Evolutionary conservation across 495 filamentous ascomycete genomes (phyloP).

Genomic region (Penicillium tannophilum): DNA sequence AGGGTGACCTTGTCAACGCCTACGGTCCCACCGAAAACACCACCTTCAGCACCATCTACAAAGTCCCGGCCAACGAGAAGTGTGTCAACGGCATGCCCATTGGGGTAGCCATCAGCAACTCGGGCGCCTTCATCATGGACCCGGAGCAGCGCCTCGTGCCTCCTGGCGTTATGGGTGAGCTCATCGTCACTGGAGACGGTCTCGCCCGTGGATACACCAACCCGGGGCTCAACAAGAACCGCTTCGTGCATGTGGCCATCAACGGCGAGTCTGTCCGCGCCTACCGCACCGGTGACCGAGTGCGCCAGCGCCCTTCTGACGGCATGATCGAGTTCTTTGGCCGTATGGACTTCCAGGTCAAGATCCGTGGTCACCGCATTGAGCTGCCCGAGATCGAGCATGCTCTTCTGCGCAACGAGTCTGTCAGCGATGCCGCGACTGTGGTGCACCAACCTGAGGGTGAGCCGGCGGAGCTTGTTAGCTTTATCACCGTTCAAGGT

Average conservation of each 20-base stretch:
- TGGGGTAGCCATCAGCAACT: not conserved
- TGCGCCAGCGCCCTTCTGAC: not conserved
- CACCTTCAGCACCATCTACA: not conserved
- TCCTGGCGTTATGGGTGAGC: not conserved
- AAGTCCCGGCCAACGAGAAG: not conserved
- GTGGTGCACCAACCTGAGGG: not conserved
- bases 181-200: not conserved
- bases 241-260: not conserved
- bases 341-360: not conserved
- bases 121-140: not conserved
- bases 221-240: not conserved
- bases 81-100: not conserved
- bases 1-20: not conserved
- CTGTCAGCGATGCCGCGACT: not conserved
- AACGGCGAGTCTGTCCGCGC: not conserved
- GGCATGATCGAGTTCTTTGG: not conserved
- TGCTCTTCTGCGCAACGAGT: not conserved
- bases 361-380: conserved; percentile 1
- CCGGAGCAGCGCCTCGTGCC: not conserved
- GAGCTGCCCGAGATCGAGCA: not conserved
- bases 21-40: conserved; percentile 3
- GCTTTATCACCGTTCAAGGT: not conserved
- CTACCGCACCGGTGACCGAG: not conserved
- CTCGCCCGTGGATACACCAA: not conserved
- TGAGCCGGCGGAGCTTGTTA: conserved; percentile 4